A percentile compares a stretch with the other conserved stretches of the same genome.
Evolutionary conservation across 306 rosid genomes (phyloP).

Genomic region (Cucurbita moschata): DNA sequence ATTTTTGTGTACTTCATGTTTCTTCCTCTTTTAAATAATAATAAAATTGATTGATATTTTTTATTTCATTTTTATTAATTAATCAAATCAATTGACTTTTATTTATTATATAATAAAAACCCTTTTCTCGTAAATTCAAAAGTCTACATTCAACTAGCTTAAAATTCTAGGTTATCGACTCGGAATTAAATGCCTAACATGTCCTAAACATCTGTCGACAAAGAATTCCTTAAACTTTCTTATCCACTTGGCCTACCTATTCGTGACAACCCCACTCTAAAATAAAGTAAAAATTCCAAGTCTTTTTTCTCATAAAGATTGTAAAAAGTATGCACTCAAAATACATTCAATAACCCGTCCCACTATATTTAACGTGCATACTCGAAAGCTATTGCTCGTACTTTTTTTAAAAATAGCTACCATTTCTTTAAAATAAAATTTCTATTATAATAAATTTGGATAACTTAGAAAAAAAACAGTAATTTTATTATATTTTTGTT

Average conservation of each 20-base stretch:
- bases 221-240: background rate
- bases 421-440: background rate
- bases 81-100: background rate
- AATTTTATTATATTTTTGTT: too few species aligned
- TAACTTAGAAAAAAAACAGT: too few species aligned
- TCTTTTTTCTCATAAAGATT: background rate
- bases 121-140: background rate
- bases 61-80: background rate
- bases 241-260: background rate
- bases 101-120: background rate
- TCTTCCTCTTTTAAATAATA: background rate
- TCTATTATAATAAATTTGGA: too few species aligned
- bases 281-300: background rate
- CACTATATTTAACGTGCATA: background rate
- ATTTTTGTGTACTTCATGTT: background rate
- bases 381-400: background rate
- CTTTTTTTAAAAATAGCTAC: background rate
- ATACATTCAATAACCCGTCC: background rate
- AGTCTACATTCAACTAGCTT: background rate
- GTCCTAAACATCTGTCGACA: background rate
- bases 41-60: background rate
- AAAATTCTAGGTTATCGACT: background rate
- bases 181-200: background rate
- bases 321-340: background rate
- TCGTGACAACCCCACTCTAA: background rate